A percentile compares a stretch with the other conserved stretches of the same genome.
phyloP scores from a whole-genome alignment of 2,329 filamentous ascomycete genomes.

The Trichoderma asperellum region DNA sequence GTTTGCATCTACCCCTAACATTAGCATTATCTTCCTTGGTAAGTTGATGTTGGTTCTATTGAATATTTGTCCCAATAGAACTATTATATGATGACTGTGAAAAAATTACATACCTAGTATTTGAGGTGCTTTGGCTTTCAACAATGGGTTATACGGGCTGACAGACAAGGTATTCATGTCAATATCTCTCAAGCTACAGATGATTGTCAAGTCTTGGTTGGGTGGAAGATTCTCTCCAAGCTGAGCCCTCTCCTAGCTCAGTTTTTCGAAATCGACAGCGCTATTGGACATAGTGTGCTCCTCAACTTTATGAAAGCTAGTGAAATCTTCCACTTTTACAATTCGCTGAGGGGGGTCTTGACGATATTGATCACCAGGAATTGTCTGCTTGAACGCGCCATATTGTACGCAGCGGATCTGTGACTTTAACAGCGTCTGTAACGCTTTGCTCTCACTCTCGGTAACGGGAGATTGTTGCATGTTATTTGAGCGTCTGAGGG shows the following conservation, averaged over 20 bases:
- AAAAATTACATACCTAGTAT: neutral
- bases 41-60: neutral
- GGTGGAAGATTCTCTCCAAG: neutral
- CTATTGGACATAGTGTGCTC: neutral
- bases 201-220: neutral
- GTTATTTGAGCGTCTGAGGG: rapidly evolving
- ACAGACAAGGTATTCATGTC: neutral
- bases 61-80: neutral
- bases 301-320: too few relatives aligned
- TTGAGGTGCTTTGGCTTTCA: neutral
- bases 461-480: neutral
- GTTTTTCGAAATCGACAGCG: neutral
- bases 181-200: neutral
- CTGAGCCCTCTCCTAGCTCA: neutral
- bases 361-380: neutral
- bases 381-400: neutral
- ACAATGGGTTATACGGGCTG: neutral
- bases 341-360: neutral
- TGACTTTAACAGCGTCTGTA: neutral
- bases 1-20: neutral
- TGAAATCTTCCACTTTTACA: too few relatives aligned
- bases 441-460: neutral
- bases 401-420: neutral
- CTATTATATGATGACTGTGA: neutral
- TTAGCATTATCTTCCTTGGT: neutral